Percentiles rank a stretch among this genome's conserved stretches.
These are phyloP conservation scores for Brettanomyces anomalus DNA, from an alignment of 805 yeast species.

Conservation along the genomic window DNA sequence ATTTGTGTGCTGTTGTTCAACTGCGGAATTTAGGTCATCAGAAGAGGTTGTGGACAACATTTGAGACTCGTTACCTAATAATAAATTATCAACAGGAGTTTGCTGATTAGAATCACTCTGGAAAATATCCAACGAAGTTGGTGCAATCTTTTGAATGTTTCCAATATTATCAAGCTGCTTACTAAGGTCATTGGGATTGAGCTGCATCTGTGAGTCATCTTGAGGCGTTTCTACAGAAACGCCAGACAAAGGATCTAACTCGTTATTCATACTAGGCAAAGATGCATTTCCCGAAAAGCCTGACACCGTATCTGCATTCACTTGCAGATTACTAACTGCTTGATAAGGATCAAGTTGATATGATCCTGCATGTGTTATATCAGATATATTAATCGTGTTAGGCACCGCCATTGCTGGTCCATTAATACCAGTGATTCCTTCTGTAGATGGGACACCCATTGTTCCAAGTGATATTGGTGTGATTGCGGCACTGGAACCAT, in stretches of 20 bases:
- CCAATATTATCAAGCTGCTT: too few species aligned
- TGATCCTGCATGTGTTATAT: not conserved
- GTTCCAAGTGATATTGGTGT: too few species aligned
- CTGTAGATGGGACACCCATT: too few species aligned
- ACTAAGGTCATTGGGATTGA: too few species aligned
- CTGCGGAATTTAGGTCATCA: not conserved
- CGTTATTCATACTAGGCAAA: too few species aligned
- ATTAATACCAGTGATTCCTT: too few species aligned
- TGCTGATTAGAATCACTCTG: not conserved
- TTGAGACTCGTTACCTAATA: not conserved
- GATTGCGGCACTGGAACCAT: too few species aligned
- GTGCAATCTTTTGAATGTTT: not conserved
- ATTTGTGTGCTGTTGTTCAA: not conserved
- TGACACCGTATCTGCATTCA: not conserved
- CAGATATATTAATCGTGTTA: not conserved
- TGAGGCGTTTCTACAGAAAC: too few species aligned
- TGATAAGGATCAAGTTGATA: slow-evolving; percentile 1
- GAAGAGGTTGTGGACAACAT: not conserved
- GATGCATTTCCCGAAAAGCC: too few species aligned
- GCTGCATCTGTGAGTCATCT: too few species aligned
- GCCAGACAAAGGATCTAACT: too few species aligned
- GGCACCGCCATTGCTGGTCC: not conserved
- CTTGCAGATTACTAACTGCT: not conserved
- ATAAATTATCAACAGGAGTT: not conserved
- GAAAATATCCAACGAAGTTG: slow-evolving; percentile 2